Evolutionary conservation across 306 rosid species (phyloP).

Genomic region (Nissolia schottii): DNA sequence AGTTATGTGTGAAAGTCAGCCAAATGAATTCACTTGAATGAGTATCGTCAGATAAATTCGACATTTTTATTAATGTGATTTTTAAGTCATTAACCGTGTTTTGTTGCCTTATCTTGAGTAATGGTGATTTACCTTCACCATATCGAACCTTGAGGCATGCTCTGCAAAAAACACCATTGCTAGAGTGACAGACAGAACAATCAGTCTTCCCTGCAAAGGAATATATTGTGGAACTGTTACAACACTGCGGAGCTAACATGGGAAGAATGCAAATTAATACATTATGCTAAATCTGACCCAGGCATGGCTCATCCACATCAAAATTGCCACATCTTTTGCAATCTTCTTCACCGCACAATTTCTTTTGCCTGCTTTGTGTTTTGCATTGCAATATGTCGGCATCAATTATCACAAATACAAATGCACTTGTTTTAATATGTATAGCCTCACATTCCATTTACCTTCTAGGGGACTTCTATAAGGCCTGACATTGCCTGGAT

Average conservation of each 20-base stretch:
- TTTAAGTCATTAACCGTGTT: background rate
- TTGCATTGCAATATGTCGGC: constrained; percentile 17
- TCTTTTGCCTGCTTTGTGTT: constrained; percentile 60
- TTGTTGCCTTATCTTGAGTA: background rate
- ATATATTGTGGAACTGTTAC: background rate
- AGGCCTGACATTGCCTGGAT: background rate
- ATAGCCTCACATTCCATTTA: background rate
- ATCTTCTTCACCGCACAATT: constrained; percentile 64
- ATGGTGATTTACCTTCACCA: constrained; percentile 60
- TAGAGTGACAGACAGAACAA: constrained; percentile 73
- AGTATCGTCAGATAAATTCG: background rate
- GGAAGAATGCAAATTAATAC: background rate
- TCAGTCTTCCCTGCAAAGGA: constrained; percentile 66
- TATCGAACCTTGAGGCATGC: constrained; percentile 73
- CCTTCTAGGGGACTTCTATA: background rate
- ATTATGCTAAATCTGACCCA: constrained; percentile 38
- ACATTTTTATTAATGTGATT: background rate
- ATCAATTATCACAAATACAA: background rate
- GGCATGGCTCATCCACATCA: constrained; percentile 60
- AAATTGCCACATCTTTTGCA: constrained; percentile 64
- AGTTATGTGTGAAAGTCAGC: background rate
- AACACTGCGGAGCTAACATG: background rate
- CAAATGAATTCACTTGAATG: background rate
- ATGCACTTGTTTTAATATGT: background rate
- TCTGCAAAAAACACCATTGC: constrained; percentile 62